A percentile compares a stretch with the other conserved stretches of the same genome.
Evolutionary conservation across 2,329 filamentous ascomycete species (phyloP).

Genomic region (Fusarium sp.): DNA sequence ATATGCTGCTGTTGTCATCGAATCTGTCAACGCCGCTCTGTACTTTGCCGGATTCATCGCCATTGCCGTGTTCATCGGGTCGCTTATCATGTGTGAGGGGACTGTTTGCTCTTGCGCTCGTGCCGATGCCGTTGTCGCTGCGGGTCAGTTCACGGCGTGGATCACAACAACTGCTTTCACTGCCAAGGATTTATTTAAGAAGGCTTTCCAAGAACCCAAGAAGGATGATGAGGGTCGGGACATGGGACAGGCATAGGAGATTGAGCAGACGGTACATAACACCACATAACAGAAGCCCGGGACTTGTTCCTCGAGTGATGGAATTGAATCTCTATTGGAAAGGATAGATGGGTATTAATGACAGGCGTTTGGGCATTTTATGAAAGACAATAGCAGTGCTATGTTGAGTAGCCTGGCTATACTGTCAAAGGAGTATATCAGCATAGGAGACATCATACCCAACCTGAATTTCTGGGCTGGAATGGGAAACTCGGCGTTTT

Average conservation of each 20-base stretch:
- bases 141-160: slow-evolving; percentile 64
- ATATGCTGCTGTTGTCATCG: slow-evolving; percentile 57
- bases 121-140: slow-evolving; percentile 62
- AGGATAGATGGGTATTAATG: slow-evolving; percentile 17
- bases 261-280: neutral
- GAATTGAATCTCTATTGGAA: slow-evolving; percentile 2
- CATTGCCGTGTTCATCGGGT: slow-evolving; percentile 63
- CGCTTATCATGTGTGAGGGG: slow-evolving; percentile 64
- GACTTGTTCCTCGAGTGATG: neutral
- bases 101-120: slow-evolving; percentile 64
- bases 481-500: slow-evolving; percentile 32
- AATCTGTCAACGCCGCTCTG: slow-evolving; percentile 61
- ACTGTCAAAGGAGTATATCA: slow-evolving; percentile 32
- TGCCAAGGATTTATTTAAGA: slow-evolving; percentile 57
- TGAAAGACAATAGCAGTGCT: slow-evolving; percentile 10
- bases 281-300: neutral
- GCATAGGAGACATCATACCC: slow-evolving; percentile 27
- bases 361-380: slow-evolving; percentile 35
- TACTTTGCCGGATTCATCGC: slow-evolving; percentile 69
- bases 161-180: slow-evolving; percentile 55
- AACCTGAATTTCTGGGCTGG: slow-evolving; percentile 20
- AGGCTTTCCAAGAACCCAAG: slow-evolving; percentile 44
- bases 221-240: slow-evolving; percentile 38
- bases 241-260: slow-evolving; percentile 50
- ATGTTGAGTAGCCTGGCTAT: slow-evolving; percentile 16